Conservation (phyloP, 345 rosid species). For the Populus deltoides region DNA sequence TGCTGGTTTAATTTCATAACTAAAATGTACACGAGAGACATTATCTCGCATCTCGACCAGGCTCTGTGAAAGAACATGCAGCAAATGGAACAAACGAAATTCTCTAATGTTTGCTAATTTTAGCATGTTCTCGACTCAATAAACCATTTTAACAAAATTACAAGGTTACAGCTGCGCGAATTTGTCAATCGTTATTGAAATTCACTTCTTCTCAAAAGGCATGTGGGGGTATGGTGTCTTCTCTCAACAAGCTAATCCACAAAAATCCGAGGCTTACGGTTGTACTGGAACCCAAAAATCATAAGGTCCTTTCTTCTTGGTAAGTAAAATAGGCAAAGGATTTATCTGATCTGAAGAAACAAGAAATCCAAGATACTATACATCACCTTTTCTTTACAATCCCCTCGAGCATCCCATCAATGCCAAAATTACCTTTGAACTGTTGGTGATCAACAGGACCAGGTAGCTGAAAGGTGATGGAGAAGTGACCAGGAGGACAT, state of each 20-base stretch:
- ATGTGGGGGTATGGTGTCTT: background rate
- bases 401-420: slow-evolving; percentile 67
- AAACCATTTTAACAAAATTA: too few relatives aligned
- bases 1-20: too few relatives aligned
- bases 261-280: background rate
- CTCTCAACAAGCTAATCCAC: background rate
- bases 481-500: slow-evolving; percentile 70
- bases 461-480: slow-evolving; percentile 62
- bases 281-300: background rate
- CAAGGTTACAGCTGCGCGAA: too few relatives aligned
- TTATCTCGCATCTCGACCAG: too few relatives aligned
- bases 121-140: too few relatives aligned
- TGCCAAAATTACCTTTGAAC: slow-evolving; percentile 46
- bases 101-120: too few relatives aligned
- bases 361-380: slow-evolving; percentile 19
- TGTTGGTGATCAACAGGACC: slow-evolving; percentile 65
- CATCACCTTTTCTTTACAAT: slow-evolving; percentile 57
- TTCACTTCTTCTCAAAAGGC: background rate
- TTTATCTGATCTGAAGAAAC: too few relatives aligned
- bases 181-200: background rate
- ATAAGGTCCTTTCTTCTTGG: background rate
- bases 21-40: too few relatives aligned
- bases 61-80: too few relatives aligned
- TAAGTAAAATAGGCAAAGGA: background rate
- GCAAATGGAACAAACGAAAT: too few relatives aligned